Evolutionary conservation across 2,329 filamentous ascomycete genomes (phyloP).

Genomic region (Podosphaera aphanis): DNA sequence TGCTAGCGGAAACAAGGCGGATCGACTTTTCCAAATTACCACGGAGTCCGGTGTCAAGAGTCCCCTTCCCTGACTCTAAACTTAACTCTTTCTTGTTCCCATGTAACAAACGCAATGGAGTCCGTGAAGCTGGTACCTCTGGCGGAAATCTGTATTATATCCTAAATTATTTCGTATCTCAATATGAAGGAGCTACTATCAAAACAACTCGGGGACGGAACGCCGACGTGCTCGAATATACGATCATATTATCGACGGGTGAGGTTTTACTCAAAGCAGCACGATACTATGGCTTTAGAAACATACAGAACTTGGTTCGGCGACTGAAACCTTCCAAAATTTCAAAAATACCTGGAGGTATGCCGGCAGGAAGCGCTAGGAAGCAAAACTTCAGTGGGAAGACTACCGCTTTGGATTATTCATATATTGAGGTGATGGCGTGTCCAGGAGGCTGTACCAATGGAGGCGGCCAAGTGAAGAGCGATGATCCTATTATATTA

Average conservation of each 20-base stretch:
- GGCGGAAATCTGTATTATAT: conserved; percentile 79
- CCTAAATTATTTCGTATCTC: conserved; percentile 47
- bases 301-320: conserved; percentile 95
- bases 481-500: conserved; percentile 47
- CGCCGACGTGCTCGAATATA: conserved; percentile 72
- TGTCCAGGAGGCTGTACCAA: conserved; percentile 98
- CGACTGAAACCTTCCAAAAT: conserved; percentile 58
- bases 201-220: conserved; percentile 58
- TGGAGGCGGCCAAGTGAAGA: conserved; percentile 83
- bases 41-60: conserved; percentile 27
- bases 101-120: conserved; percentile 21
- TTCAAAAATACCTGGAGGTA: conserved; percentile 61
- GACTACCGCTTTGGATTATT: conserved; percentile 36
- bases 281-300: conserved; percentile 89
- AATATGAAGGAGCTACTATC: conserved; percentile 48
- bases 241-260: conserved; percentile 32
- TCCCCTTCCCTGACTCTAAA: conserved; percentile 47
- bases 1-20: conserved; percentile 59
- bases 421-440: conserved; percentile 98
- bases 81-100: conserved; percentile 58
- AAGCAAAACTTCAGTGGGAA: conserved; percentile 24
- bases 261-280: conserved; percentile 53
- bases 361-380: conserved; percentile 30
- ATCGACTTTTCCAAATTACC: conserved; percentile 55
- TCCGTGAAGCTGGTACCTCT: conserved; percentile 46